These are phyloP conservation scores for Trichoderma atrobrunneum DNA, from an alignment of 2,329 filamentous ascomycete genomes.

Conservation along the genomic window DNA sequence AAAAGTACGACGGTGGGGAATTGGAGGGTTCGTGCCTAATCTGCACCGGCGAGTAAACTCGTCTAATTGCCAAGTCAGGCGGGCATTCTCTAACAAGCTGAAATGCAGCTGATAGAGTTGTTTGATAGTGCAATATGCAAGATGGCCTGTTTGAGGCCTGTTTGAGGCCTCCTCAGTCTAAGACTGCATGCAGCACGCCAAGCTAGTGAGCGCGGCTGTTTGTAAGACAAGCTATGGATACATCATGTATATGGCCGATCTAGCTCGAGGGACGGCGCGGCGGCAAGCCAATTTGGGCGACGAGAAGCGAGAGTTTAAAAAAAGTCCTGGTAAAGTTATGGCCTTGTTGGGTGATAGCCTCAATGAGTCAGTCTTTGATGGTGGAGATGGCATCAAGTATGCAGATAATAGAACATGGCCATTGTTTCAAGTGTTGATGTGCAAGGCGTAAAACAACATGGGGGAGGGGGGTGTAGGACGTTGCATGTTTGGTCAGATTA, in stretches of 20 bases:
- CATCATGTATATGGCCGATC: not conserved
- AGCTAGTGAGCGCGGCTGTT: not conserved
- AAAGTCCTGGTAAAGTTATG: constrained; percentile 3
- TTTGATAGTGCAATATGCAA: not conserved
- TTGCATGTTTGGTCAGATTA: constrained; percentile 5
- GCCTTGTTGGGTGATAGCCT: constrained; percentile 5
- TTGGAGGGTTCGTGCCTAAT: constrained; percentile 4
- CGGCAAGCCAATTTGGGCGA: constrained; percentile 2
- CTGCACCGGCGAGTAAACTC: not conserved
- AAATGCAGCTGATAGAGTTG: constrained; percentile 7
- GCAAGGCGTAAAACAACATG: constrained; percentile 1
- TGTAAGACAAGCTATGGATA: constrained; percentile 3
- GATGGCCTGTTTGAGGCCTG: constrained; percentile 2
- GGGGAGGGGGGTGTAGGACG: not conserved
- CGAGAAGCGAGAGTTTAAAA: constrained; percentile 4
- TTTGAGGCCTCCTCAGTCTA: constrained; percentile 7
- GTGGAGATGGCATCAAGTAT: constrained; percentile 6
- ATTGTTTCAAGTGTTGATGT: constrained; percentile 5
- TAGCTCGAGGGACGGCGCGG: not conserved
- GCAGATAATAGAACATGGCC: not conserved
- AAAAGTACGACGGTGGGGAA: not conserved
- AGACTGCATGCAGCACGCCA: not conserved
- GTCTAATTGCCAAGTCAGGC: not conserved
- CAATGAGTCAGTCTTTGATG: not conserved
- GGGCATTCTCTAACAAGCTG: constrained; percentile 10